Evolutionary conservation across 331 rosid species (phyloP).

Genomic region (Spiraea crenata): DNA sequence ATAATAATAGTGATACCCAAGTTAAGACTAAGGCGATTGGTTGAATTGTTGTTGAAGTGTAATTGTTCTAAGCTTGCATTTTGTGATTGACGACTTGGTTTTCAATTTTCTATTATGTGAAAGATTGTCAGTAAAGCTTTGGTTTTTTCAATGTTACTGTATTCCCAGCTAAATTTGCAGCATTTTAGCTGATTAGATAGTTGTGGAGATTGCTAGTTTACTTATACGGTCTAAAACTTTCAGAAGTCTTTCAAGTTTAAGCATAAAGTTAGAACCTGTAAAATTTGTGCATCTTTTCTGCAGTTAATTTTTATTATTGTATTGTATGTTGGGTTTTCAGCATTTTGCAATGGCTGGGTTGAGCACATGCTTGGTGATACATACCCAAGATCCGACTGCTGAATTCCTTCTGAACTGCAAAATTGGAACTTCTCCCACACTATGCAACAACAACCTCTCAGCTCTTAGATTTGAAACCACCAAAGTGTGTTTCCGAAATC

Average conservation of each 20-base stretch:
- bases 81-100: neutral
- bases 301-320: neutral
- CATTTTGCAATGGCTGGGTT: slow-evolving; percentile 87
- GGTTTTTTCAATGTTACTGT: too few species aligned
- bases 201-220: slow-evolving; percentile 6
- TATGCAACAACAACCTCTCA: slow-evolving; percentile 67
- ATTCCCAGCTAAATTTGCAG: too few species aligned
- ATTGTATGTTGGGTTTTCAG: slow-evolving; percentile 38
- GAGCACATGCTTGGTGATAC: slow-evolving; percentile 80
- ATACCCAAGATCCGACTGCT: slow-evolving; percentile 81
- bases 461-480: slow-evolving; percentile 95
- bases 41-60: slow-evolving; percentile 1
- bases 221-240: neutral
- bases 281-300: neutral
- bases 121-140: too few species aligned
- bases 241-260: slow-evolving; percentile 1
- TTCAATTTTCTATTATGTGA: neutral
- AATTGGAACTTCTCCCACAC: slow-evolving; percentile 65
- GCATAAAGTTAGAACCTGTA: neutral
- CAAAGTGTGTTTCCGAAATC: slow-evolving; percentile 49
- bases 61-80: neutral
- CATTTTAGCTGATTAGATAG: slow-evolving; percentile 4
- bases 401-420: slow-evolving; percentile 78
- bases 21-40: neutral
- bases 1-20: neutral